Evolutionary conservation across 148 eudicot genomes (phyloP).

Genomic region (Spergularia marina): DNA sequence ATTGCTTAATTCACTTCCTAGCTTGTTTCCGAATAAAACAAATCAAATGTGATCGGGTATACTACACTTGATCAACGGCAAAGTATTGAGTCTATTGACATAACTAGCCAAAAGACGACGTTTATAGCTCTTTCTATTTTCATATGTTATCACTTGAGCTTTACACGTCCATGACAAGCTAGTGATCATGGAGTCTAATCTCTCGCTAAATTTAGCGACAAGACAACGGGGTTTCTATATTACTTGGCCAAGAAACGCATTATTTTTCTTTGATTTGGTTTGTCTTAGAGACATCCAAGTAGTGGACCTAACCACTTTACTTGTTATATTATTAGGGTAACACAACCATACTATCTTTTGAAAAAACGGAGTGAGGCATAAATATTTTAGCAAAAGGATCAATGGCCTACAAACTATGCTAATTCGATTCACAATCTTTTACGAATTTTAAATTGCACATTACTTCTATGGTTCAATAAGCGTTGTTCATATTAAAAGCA

Average conservation of each 20-base stretch:
- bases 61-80: too few species aligned
- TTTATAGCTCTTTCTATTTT: neutral
- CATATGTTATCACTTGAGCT: neutral
- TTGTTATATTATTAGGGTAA: constrained; percentile 5
- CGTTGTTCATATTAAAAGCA: too few species aligned
- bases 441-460: too few species aligned
- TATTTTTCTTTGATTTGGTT: neutral
- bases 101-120: too few species aligned
- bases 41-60: too few species aligned
- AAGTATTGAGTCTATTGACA: too few species aligned
- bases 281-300: constrained; percentile 4
- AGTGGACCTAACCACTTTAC: constrained; percentile 5
- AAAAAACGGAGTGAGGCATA: constrained; percentile 2
- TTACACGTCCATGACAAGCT: neutral
- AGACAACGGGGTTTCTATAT: constrained; percentile 10
- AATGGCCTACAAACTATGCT: constrained; percentile 11
- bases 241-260: neutral
- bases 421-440: neutral
- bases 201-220: neutral
- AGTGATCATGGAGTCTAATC: neutral
- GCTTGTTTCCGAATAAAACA: too few species aligned
- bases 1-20: too few species aligned
- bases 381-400: neutral
- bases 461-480: too few species aligned
- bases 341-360: neutral